These are phyloP conservation scores for Nowakowskiella sp. DNA, from an alignment of 192 early-diverging fungal species.

Conservation along the genomic window DNA sequence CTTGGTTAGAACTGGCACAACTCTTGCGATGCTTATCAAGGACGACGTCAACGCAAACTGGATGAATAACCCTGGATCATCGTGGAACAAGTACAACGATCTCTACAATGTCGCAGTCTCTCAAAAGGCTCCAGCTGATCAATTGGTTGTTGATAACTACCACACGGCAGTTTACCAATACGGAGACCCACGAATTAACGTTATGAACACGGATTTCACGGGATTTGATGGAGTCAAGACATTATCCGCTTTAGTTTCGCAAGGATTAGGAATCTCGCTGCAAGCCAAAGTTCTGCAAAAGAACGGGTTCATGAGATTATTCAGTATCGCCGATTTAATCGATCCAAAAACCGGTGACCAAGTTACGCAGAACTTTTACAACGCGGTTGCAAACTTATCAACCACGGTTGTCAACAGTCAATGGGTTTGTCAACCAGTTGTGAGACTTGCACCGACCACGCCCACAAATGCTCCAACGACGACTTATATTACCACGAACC, in stretches of 20 bases:
- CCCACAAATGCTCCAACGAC: too few species aligned
- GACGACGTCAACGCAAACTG: constrained; percentile 28
- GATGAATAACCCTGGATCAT: too few species aligned
- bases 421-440: too few species aligned
- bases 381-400: constrained; percentile 20
- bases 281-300: constrained; percentile 22
- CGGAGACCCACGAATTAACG: constrained; percentile 22
- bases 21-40: constrained; percentile 23
- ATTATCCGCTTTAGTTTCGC: constrained; percentile 6
- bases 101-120: too few species aligned
- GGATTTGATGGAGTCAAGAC: constrained; percentile 20
- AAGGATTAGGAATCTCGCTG: constrained; percentile 13
- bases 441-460: too few species aligned
- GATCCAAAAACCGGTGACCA: constrained; percentile 15
- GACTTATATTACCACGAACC: too few species aligned
- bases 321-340: constrained; percentile 25
- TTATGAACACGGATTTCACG: constrained; percentile 8
- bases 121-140: too few species aligned
- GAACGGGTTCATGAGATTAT: constrained; percentile 25
- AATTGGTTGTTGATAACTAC: too few species aligned
- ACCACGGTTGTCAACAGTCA: too few species aligned
- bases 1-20: constrained; percentile 4
- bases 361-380: constrained; percentile 19
- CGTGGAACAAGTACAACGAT: too few species aligned
- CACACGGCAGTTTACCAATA: constrained; percentile 32